Conservation (phyloP, 345 rosid genomes). For the Populus ilicifolia region DNA sequence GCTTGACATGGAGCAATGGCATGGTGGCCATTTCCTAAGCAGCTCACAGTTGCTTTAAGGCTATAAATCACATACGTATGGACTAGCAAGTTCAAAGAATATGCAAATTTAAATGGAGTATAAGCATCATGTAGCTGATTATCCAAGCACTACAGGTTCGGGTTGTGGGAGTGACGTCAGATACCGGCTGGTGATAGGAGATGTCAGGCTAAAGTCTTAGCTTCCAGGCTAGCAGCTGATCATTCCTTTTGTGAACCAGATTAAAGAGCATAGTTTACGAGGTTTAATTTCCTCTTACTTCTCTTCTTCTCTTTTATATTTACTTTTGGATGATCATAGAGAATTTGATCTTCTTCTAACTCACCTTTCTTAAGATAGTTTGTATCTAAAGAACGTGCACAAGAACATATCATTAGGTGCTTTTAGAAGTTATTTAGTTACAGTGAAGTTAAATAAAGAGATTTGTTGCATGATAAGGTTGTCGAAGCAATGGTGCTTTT, state of each 20-base stretch:
- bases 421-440: too few relatives aligned
- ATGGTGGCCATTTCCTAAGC: constrained; percentile 14
- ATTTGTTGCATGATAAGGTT: constrained; percentile 5
- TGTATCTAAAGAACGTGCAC: too few relatives aligned
- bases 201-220: not conserved
- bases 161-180: constrained; percentile 10
- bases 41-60: not conserved
- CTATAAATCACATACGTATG: constrained; percentile 17
- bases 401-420: too few relatives aligned
- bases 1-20: not conserved
- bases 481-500: constrained; percentile 44
- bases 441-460: not conserved
- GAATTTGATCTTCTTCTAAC: not conserved
- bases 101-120: constrained; percentile 26
- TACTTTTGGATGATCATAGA: not conserved
- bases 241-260: not conserved
- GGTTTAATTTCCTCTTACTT: not conserved
- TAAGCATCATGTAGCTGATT: constrained; percentile 20
- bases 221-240: constrained; percentile 5
- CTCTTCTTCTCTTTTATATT: not conserved
- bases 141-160: not conserved
- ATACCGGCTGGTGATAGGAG: constrained; percentile 10
- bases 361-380: too few relatives aligned
- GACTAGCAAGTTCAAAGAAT: constrained; percentile 15
- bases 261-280: not conserved